A percentile compares a stretch with the other conserved stretches of the same genome.
These are phyloP conservation scores for Phialemoniopsis sp. DNA, from an alignment of 2,329 filamentous ascomycete genomes.

Conservation along the genomic window DNA sequence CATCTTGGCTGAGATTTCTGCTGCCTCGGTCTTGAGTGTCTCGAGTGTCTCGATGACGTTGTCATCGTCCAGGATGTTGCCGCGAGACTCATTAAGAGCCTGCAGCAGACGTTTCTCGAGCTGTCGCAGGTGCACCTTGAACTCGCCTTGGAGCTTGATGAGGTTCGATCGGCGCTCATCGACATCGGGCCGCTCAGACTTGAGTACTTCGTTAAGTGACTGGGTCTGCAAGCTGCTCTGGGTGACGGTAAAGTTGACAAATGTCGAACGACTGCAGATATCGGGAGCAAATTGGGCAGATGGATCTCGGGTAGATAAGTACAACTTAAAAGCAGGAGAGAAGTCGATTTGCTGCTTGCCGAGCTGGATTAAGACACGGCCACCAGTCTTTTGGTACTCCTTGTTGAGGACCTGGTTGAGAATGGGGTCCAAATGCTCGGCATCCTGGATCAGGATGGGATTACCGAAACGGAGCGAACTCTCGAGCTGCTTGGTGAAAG, in stretches of 20 bases:
- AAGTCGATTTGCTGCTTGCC: slow-evolving; percentile 99
- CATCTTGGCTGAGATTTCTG: slow-evolving; percentile 94
- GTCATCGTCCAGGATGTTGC: slow-evolving; percentile 97
- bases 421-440: slow-evolving; percentile 93
- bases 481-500: slow-evolving; percentile 96
- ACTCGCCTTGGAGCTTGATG: slow-evolving; percentile 98
- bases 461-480: slow-evolving; percentile 97
- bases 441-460: slow-evolving; percentile 96
- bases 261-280: slow-evolving; percentile 95
- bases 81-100: slow-evolving; percentile 93
- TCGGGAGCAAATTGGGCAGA: slow-evolving; percentile 93
- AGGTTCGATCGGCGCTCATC: slow-evolving; percentile 95
- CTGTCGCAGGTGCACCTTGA: slow-evolving; percentile 95
- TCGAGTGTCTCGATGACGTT: slow-evolving; percentile 97
- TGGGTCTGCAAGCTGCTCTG: slow-evolving; percentile 98
- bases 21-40: slow-evolving; percentile 95
- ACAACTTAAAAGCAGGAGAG: slow-evolving; percentile 92
- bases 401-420: slow-evolving; percentile 99
- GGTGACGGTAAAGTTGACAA: slow-evolving; percentile 99
- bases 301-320: slow-evolving; percentile 91
- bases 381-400: slow-evolving; percentile 97
- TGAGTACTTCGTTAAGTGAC: slow-evolving; percentile 94
- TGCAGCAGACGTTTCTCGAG: slow-evolving; percentile 92
- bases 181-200: slow-evolving; percentile 94
- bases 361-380: slow-evolving; percentile 95